These are phyloP conservation scores for Nakazawaea holstii DNA, from an alignment of 805 yeast species.

Conservation along the genomic window DNA sequence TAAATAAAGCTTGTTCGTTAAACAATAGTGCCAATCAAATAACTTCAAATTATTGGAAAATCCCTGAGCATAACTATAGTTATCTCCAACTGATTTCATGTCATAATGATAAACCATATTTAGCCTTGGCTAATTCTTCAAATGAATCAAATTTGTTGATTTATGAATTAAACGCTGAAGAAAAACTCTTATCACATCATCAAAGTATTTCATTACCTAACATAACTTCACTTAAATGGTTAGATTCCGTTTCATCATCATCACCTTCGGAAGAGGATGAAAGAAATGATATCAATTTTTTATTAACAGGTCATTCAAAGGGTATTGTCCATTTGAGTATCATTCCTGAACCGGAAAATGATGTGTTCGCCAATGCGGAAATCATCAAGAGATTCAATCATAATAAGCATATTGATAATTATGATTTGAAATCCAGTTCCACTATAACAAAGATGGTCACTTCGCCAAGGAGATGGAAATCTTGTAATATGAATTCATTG, in stretches of 20 bases:
- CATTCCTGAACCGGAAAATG: constrained; percentile 49
- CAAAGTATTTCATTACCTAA: constrained; percentile 55
- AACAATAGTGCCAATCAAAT: constrained; percentile 26
- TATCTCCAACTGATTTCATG: constrained; percentile 40
- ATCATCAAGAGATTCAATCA: constrained; percentile 79
- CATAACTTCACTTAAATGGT: constrained; percentile 50
- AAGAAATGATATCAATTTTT: constrained; percentile 27
- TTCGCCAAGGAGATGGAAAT: constrained; percentile 34
- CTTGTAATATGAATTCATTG: constrained; percentile 40
- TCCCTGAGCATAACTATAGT: constrained; percentile 18
- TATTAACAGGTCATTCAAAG: constrained; percentile 70
- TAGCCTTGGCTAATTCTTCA: constrained; percentile 51
- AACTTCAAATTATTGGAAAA: constrained; percentile 29
- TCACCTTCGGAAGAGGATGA: constrained; percentile 17
- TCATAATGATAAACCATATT: constrained; percentile 26
- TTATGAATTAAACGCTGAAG: constrained; percentile 37
- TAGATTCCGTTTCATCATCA: constrained; percentile 21
- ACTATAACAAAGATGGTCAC: constrained; percentile 26
- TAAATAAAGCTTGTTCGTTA: constrained; percentile 36
- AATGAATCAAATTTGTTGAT: constrained; percentile 41
- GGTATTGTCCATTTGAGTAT: constrained; percentile 72
- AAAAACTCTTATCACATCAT: constrained; percentile 45
- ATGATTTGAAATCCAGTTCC: constrained; percentile 20
- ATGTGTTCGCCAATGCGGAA: constrained; percentile 52
- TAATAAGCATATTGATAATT: constrained; percentile 47